Percentiles rank a stretch among this genome's conserved stretches.
Evolutionary conservation across 169 alveolate species (phyloP).

Genomic region (Plasmodium knowlesi): DNA sequence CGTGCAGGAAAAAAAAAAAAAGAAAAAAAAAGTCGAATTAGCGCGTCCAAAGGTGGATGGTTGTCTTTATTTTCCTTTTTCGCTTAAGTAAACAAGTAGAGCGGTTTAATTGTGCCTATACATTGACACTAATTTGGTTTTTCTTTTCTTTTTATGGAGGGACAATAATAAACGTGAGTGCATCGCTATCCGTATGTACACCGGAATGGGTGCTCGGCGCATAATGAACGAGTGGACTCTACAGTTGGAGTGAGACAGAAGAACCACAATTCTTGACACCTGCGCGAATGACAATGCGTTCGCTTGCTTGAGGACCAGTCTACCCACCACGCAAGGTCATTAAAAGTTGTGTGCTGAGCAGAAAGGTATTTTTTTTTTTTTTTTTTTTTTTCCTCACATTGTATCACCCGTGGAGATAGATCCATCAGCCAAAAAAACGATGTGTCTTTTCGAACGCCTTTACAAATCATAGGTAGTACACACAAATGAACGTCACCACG

Average conservation of each 20-base stretch:
- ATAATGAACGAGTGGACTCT: background rate
- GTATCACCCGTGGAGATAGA: background rate
- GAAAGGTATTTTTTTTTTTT: background rate
- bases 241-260: no score
- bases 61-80: background rate
- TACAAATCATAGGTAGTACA: background rate
- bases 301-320: background rate
- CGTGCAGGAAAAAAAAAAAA: background rate
- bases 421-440: background rate
- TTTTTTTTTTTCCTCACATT: background rate
- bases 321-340: background rate
- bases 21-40: background rate
- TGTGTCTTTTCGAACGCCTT: background rate
- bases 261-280: background rate
- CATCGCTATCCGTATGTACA: background rate
- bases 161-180: background rate
- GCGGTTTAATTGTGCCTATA: background rate
- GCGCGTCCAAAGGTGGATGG: background rate
- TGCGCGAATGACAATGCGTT: background rate
- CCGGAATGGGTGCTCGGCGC: background rate
- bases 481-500: background rate
- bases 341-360: background rate
- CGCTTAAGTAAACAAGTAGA: background rate
- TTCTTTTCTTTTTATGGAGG: background rate
- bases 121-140: background rate